These are phyloP conservation scores for Aspergillus puulaauensis DNA, from an alignment of 2,329 filamentous ascomycete genomes.

Conservation along the genomic window DNA sequence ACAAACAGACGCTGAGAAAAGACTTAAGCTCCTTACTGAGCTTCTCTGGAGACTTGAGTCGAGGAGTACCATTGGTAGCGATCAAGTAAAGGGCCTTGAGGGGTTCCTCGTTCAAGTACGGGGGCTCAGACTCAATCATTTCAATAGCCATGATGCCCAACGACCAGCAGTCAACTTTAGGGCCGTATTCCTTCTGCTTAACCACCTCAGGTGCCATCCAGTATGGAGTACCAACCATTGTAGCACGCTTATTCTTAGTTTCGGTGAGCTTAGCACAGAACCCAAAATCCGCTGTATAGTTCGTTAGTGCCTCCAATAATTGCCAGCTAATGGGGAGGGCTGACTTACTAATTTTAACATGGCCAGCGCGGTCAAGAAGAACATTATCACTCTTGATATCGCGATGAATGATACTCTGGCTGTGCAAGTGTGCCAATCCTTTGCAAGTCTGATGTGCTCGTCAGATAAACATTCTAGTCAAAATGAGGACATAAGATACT, in stretches of 20 bases:
- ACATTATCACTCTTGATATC: constrained; percentile 99
- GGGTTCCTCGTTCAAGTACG: constrained; percentile 96
- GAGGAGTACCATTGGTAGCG: constrained; percentile 93
- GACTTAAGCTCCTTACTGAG: constrained; percentile 96
- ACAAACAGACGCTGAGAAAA: constrained; percentile 93
- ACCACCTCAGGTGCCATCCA: constrained; percentile 99
- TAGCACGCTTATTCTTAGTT: constrained; percentile 93
- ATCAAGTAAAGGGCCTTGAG: constrained; percentile 97
- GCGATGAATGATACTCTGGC: constrained; percentile 95
- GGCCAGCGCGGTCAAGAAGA: constrained; percentile 85
- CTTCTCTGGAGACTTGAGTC: constrained; percentile 97
- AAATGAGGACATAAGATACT: constrained; percentile 30
- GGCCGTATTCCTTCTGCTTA: constrained; percentile 98
- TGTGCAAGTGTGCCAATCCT: constrained; percentile 89
- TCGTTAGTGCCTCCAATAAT: constrained; percentile 22
- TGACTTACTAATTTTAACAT: constrained; percentile 92
- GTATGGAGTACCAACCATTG: constrained; percentile 98
- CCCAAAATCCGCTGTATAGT: constrained; percentile 82
- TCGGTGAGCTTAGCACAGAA: constrained; percentile 99
- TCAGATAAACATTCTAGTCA: constrained; percentile 7
- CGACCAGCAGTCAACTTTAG: constrained; percentile 98
- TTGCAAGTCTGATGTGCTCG: constrained; percentile 74
- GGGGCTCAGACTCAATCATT: constrained; percentile 98
- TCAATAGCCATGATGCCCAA: constrained; percentile 99
- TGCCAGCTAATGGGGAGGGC: background rate